A percentile compares a stretch with the other conserved stretches of the same genome.
Conservation (phyloP, 805 yeast species). For the Crinitomyces ghanaensis region DNA sequence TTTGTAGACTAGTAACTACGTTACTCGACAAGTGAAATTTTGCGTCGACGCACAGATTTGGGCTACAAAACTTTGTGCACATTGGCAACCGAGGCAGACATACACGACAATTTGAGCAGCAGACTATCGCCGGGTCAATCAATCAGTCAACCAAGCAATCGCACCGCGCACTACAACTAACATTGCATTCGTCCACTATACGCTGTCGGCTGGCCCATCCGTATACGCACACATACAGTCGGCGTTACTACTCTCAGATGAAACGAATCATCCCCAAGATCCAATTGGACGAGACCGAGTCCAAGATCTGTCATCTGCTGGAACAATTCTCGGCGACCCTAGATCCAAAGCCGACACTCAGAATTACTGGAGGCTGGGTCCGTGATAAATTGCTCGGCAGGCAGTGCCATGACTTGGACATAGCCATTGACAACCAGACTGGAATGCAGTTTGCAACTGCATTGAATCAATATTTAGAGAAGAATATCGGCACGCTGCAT, state of each 20-base stretch:
- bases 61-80: too few relatives aligned
- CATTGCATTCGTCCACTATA: not conserved
- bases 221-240: too few relatives aligned
- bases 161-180: not conserved
- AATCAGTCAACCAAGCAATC: not conserved
- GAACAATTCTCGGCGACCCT: constrained; percentile 22
- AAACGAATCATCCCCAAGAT: constrained; percentile 14
- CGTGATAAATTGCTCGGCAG: constrained; percentile 81
- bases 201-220: too few relatives aligned
- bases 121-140: too few relatives aligned
- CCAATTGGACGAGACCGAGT: constrained; percentile 22
- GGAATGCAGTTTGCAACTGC: constrained; percentile 78
- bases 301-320: constrained; percentile 21
- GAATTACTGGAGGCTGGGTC: constrained; percentile 99
- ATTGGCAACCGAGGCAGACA: too few relatives aligned
- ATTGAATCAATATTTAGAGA: constrained; percentile 38
- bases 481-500: constrained; percentile 22
- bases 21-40: too few relatives aligned
- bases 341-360: constrained; percentile 26
- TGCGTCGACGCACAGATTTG: too few relatives aligned
- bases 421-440: constrained; percentile 72
- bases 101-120: too few relatives aligned
- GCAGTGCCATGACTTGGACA: constrained; percentile 78
- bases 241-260: too few relatives aligned
- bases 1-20: too few relatives aligned